Evolutionary conservation across 1,139 yeast species (phyloP), one percentile per base, ranked within the genome.

Genomic region (Zygosaccharomyces pseudobailii): DNA sequence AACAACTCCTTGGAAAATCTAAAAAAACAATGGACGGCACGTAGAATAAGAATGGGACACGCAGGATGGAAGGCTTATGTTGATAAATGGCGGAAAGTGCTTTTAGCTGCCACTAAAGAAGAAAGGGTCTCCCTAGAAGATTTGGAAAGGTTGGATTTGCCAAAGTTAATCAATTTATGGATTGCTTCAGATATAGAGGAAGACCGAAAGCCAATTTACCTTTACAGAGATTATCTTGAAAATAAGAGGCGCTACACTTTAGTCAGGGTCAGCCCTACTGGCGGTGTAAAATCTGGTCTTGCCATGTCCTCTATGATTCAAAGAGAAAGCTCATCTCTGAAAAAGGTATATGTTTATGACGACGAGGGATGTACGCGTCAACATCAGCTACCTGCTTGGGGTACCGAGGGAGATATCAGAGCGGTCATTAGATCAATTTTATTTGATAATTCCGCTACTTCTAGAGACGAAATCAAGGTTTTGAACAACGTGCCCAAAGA

Each of bases 221-320:
- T 65, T n/a, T 62, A 54, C 46, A 53, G 57, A 40, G 55, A 56
- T 43, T 57, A 61, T 34, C 47, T 54, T 3, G 57, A 55, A 28
- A 65, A 65, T 47, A 55, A 46, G 32, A 55, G 55, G 33, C 56
- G 52, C 17, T 57, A 56, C 36, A 59, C 65, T 3, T 50, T 63
- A 10, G 56, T 59, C 1, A 52, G 50, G 40, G 53, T 53, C 6
- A 31, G 49, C 1, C 40, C 37, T n/a, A 39, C 21, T n/a, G 30
- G 38, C 6, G 47, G 47, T 4, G 34, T 50, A 6, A 52, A 51
- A 25, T 36, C 45, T n/a, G 56, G 64, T 21, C 45, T 57, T 13
- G 60, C 62, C 9, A 60, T 61, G 59, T 63, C 69, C 1, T 65
- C 69, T 3, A 65, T 65, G 69, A 56, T 64, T 30, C 68, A 65